Conservation (phyloP, 805 yeast genomes). For the Candida koratica region DNA sequence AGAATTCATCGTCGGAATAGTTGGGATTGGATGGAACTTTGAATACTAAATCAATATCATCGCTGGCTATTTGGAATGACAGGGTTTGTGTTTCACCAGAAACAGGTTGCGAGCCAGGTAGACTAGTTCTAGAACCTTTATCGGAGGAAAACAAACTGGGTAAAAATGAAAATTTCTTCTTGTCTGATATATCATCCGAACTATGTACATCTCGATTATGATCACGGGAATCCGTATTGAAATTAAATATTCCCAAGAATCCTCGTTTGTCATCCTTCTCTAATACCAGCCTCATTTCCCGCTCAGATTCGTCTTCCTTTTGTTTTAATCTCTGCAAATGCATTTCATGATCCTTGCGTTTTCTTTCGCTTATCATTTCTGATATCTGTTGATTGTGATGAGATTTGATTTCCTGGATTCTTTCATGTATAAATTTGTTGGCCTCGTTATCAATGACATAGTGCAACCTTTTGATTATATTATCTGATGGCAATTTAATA, state of each 20-base stretch:
- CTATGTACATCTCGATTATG: neutral
- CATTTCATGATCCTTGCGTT: constrained; percentile 36
- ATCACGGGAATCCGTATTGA: constrained; percentile 3
- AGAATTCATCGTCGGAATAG: constrained; percentile 19
- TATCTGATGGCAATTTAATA: constrained; percentile 18
- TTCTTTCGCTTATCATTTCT: constrained; percentile 35
- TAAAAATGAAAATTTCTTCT: constrained; percentile 16
- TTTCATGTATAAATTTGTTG: constrained; percentile 33
- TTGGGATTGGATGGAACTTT: constrained; percentile 4
- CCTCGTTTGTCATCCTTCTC: constrained; percentile 18
- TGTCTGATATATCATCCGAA: constrained; percentile 1
- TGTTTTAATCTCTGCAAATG: constrained; percentile 30
- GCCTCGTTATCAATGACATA: constrained; percentile 34
- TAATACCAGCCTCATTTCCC: constrained; percentile 25
- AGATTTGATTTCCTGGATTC: constrained; percentile 35
- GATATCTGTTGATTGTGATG: constrained; percentile 37
- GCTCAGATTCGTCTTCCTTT: constrained; percentile 40
- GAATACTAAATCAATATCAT: constrained; percentile 13
- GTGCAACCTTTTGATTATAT: constrained; percentile 24
- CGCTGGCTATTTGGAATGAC: constrained; percentile 6
- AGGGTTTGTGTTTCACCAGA: neutral
- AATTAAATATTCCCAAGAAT: constrained; percentile 12
- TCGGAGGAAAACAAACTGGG: constrained; percentile 15
- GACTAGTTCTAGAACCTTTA: constrained; percentile 17
- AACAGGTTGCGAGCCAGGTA: constrained; percentile 6